Evolutionary conservation across 768 basidiomycete genomes (phyloP).

Genomic region (Rhodosporidiobolus odoratus): DNA sequence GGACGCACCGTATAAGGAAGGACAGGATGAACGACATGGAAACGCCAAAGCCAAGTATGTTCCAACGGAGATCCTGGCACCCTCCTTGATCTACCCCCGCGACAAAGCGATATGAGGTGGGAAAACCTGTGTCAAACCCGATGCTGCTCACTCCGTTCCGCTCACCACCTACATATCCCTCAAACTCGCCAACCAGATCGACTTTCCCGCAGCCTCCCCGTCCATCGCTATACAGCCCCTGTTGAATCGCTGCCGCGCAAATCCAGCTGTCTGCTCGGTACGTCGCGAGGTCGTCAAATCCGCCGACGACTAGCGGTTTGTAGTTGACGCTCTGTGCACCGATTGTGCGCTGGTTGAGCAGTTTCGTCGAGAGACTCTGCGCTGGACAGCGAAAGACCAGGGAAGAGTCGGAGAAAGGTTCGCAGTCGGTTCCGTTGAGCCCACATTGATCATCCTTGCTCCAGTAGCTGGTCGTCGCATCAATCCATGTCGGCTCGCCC

Average conservation of each 20-base stretch:
- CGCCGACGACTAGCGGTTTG: slow-evolving; percentile 75
- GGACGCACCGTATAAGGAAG: slow-evolving; percentile 63
- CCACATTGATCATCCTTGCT: slow-evolving; percentile 65
- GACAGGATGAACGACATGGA: slow-evolving; percentile 64
- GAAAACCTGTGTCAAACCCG: slow-evolving; percentile 70
- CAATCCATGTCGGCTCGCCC: slow-evolving; percentile 53
- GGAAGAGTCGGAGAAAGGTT: slow-evolving; percentile 58
- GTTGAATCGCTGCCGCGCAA: slow-evolving; percentile 75
- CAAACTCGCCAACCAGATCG: slow-evolving; percentile 66
- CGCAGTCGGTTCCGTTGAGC: slow-evolving; percentile 61
- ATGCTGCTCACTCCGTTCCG: slow-evolving; percentile 64
- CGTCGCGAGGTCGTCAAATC: slow-evolving; percentile 64
- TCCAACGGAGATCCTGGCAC: slow-evolving; percentile 66
- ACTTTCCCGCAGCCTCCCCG: slow-evolving; percentile 73
- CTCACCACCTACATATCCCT: slow-evolving; percentile 59
- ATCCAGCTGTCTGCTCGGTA: slow-evolving; percentile 81
- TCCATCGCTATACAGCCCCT: slow-evolving; percentile 56
- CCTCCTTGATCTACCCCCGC: slow-evolving; percentile 54
- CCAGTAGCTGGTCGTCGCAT: slow-evolving; percentile 70
- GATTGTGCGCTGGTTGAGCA: slow-evolving; percentile 69
- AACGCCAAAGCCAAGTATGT: slow-evolving; percentile 68
- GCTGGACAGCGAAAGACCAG: slow-evolving; percentile 79
- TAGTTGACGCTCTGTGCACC: slow-evolving; percentile 63
- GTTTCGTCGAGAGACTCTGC: slow-evolving; percentile 58
- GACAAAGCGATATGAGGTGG: slow-evolving; percentile 61